phyloP scores from a whole-genome alignment of 495 filamentous ascomycete genomes.

The Cairneyella variabilis region DNA sequence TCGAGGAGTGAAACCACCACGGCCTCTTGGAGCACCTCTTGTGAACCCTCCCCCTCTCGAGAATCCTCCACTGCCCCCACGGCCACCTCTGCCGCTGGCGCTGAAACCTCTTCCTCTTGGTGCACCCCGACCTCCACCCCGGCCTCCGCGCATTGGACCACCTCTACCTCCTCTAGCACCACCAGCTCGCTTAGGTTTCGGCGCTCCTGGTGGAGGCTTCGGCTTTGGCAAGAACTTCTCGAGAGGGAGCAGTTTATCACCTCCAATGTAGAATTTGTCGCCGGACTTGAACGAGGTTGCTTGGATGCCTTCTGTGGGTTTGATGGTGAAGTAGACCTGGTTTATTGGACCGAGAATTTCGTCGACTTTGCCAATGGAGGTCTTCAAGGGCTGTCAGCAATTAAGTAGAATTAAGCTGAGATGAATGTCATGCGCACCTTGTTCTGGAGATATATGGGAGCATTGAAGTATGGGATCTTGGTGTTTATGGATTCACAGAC shows the following conservation, averaged over 20 bases:
- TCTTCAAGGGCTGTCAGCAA: conserved; percentile 53
- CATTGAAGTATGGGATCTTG: conserved; percentile 99
- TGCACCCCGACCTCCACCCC: conserved; percentile 51
- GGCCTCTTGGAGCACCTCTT: no score
- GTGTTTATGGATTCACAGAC: conserved; percentile 89
- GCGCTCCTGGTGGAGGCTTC: conserved; percentile 68
- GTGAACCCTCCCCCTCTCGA: conserved; percentile 35
- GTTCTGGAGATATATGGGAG: conserved; percentile 97
- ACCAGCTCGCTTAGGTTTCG: conserved; percentile 53
- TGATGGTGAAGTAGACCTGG: conserved; percentile 97
- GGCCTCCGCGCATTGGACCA: conserved; percentile 23
- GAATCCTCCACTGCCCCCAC: conserved; percentile 45
- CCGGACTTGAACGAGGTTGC: conserved; percentile 90
- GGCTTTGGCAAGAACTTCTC: conserved; percentile 97
- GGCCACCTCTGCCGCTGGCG: conserved; percentile 38
- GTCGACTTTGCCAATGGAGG: conserved; percentile 86
- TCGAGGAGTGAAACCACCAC: conserved; percentile 37
- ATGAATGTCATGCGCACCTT: conserved; percentile 53
- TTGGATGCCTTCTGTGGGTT: conserved; percentile 92
- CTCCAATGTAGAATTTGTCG: conserved; percentile 94
- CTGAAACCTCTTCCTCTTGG: conserved; percentile 44
- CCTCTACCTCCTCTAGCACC: conserved; percentile 34
- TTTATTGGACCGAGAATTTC: conserved; percentile 94
- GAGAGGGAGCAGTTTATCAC: conserved; percentile 89
- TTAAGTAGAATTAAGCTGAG: neutral